Conservation (phyloP, 2,329 filamentous ascomycete genomes). For the Colletotrichum neosansevieriae region DNA sequence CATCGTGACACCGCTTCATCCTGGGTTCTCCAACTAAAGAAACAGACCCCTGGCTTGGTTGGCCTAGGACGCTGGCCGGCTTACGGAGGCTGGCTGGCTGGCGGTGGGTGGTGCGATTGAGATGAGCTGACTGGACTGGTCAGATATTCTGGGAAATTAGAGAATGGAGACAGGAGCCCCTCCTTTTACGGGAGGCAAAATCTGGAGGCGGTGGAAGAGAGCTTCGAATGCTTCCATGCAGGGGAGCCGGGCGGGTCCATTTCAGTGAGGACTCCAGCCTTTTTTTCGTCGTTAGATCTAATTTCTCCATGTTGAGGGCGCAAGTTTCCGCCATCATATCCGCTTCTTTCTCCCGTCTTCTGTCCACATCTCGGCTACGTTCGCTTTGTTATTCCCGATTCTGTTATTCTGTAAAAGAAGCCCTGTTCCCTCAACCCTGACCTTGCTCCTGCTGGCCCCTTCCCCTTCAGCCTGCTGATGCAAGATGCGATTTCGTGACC, state of each 20-base stretch:
- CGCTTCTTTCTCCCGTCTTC: not conserved
- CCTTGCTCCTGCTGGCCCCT: not conserved
- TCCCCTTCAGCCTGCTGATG: conserved; percentile 12
- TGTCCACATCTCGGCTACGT: not conserved
- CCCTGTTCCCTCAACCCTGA: not conserved
- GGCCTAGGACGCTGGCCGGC: not conserved
- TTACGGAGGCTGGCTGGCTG: conserved; percentile 1
- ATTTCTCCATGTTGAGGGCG: conserved; percentile 28
- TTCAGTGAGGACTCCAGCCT: conserved; percentile 5
- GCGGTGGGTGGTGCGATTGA: not conserved
- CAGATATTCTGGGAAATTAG: conserved; percentile 10
- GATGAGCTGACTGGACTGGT: not conserved
- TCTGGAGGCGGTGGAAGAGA: conserved; percentile 23
- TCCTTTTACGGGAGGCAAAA: not conserved
- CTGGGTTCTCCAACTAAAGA: not conserved
- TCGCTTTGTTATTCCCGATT: conserved; percentile 27
- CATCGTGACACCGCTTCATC: conserved; percentile 25
- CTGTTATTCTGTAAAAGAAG: not conserved
- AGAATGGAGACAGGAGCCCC: not conserved
- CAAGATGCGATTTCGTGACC: conserved; percentile 17
- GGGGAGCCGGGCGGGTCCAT: conserved; percentile 8
- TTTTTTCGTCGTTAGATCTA: conserved; percentile 1
- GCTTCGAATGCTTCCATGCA: conserved; percentile 35
- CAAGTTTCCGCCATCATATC: too few species aligned
- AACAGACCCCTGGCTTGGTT: not conserved